phyloP scores from a whole-genome alignment of 768 basidiomycete species.

The Neoboletus magnificus region DNA sequence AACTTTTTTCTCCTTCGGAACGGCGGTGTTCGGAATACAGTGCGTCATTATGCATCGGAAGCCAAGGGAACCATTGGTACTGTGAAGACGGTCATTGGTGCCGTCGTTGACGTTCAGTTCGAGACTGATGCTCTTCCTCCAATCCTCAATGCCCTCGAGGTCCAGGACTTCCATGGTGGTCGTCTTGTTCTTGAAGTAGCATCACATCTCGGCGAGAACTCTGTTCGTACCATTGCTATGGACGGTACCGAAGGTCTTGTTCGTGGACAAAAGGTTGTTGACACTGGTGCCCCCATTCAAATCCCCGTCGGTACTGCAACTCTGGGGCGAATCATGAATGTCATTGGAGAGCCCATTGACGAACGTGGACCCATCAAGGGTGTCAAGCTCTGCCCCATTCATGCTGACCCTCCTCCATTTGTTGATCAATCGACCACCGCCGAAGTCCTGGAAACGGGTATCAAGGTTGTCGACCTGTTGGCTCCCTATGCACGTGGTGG shows the following conservation, averaged over 20 bases:
- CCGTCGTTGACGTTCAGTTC: constrained; percentile 99
- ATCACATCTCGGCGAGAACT: constrained; percentile 98
- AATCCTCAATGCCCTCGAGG: constrained; percentile 98
- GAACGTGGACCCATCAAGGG: constrained; percentile 99
- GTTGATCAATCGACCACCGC: constrained; percentile 99
- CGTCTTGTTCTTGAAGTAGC: constrained; percentile 99
- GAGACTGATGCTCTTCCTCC: constrained; percentile 88
- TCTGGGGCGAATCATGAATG: constrained; percentile 99
- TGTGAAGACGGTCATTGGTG: constrained; percentile 99
- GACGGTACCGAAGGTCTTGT: constrained; percentile 99
- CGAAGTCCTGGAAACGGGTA: constrained; percentile 98
- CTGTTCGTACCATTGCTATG: constrained; percentile 99
- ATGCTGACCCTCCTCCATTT: constrained; percentile 95
- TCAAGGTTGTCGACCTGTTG: constrained; percentile 99
- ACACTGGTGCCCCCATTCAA: constrained; percentile 94
- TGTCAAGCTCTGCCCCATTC: constrained; percentile 88
- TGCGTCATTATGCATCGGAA: constrained; percentile 90
- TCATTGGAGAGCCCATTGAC: constrained; percentile 99
- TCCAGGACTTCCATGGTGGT: constrained; percentile 89
- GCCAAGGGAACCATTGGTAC: constrained; percentile 67
- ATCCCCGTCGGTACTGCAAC: constrained; percentile 95
- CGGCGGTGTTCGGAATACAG: constrained; percentile 32
- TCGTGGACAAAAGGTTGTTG: constrained; percentile 95
- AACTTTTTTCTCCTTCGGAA: not conserved
- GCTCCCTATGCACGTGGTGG: constrained; percentile 99